Conservation (phyloP, 1,139 yeast species). For the Magnusiomyces sp. region DNA sequence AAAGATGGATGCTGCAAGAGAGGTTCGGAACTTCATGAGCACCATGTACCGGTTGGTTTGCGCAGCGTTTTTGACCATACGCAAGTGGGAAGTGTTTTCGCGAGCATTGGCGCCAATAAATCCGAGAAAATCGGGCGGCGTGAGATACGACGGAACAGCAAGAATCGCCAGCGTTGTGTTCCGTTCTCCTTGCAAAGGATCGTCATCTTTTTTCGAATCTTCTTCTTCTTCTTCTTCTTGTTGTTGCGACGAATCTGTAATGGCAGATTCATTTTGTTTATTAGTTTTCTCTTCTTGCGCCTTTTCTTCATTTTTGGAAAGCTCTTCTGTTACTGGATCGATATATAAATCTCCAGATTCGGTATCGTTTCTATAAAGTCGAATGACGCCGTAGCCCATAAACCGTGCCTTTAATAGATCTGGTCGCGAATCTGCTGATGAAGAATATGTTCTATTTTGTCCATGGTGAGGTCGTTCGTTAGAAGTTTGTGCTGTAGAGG, state of each 20-base stretch:
- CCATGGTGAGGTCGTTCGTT: neutral
- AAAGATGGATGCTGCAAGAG: conserved; percentile 51
- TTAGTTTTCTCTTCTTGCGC: neutral
- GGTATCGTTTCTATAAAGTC: conserved; percentile 47
- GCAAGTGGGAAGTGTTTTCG: conserved; percentile 57
- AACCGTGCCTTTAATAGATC: conserved; percentile 52
- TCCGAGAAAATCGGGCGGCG: conserved; percentile 76
- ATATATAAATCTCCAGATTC: conserved; percentile 11
- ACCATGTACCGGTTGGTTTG: conserved; percentile 64
- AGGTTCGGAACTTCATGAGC: conserved; percentile 59
- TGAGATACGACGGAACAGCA: conserved; percentile 81
- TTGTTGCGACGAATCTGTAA: neutral
- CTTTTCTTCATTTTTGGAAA: conserved; percentile 7
- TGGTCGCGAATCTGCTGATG: conserved; percentile 11
- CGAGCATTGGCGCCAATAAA: conserved; percentile 59
- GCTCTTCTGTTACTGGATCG: neutral
- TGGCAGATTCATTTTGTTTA: neutral
- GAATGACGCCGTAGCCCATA: conserved; percentile 65
- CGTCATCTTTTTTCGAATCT: neutral
- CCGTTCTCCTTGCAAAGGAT: neutral
- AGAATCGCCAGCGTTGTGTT: conserved; percentile 53
- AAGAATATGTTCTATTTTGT: neutral
- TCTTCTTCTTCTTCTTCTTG: neutral
- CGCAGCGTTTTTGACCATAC: conserved; percentile 59
- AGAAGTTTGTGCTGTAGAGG: neutral